Evolutionary conservation across 768 basidiomycete genomes (phyloP), one percentile per base, ranked within the genome.

Genomic region (Pulveroboletus sp.): DNA sequence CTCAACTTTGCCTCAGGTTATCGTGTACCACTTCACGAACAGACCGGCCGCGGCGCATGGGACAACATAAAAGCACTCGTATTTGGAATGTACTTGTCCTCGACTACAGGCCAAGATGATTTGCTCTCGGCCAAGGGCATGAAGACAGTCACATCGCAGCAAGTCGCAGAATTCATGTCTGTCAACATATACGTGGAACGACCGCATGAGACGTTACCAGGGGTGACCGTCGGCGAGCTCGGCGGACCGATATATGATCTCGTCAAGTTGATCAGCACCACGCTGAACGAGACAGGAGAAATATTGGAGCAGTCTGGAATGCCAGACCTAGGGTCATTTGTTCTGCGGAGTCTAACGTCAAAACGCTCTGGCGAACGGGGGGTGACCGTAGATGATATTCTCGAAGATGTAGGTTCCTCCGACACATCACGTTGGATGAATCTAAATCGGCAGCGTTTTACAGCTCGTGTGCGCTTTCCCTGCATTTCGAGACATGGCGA

Each of bases 1-100:
- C 76, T 95, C 29, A 93, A 93, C 64, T 89, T 93, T 64, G 87
- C 78, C 5, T 89, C 87, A 1, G 88, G 87, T 30, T 93, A 88
- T 65, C 85, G 89, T 22, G 72, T 76, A 5, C 80, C 85, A 5
- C 75, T 94, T 32, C 89, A 89, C 65, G 68, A 69, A 13, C 79
- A 81, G 48, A 85, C 85, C 3, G 81, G 83, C 13, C 81, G 89
- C 35, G 90, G 91, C 19, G 89, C 89, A 53, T 92, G 84, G 78
- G 88, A 93, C 65, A 82, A 80, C 47, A 87, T 93, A 60, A 78
- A 86, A 44, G 84, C 82, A 3, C 77, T 94, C 43, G 73, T 80
- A 26, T 81, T 92, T 59, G 77, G 82, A 13, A 68, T 90, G 55
- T 90, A 85, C 67, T 74, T 93, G 54, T 75, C 80, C 23, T 84